phyloP scores from a whole-genome alignment of 352 stramenopile species.

The Pythium aristosporum region DNA sequence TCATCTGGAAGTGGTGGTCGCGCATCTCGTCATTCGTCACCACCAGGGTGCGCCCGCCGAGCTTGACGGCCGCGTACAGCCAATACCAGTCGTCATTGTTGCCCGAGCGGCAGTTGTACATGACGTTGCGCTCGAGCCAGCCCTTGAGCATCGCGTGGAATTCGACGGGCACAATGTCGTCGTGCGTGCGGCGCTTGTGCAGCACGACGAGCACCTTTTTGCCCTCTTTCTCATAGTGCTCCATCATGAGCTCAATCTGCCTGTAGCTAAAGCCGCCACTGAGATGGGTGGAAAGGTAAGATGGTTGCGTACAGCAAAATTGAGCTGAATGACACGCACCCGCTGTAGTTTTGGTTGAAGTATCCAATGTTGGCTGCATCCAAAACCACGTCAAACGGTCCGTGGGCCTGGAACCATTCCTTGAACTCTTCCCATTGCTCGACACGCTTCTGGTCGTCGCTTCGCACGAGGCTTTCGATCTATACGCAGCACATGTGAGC shows the following conservation, averaged over 20 bases:
- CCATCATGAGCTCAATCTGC: slow-evolving; percentile 94
- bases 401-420: slow-evolving; percentile 63
- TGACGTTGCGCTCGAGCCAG: slow-evolving; percentile 70
- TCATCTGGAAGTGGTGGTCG: slow-evolving; percentile 99
- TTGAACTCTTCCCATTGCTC: slow-evolving; percentile 86
- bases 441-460: slow-evolving; percentile 55
- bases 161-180: slow-evolving; percentile 82
- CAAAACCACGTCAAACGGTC: slow-evolving; percentile 92
- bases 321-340: slow-evolving; percentile 35
- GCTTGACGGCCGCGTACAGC: slow-evolving; percentile 94
- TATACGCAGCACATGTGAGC: slow-evolving; percentile 22
- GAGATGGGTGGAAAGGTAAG: neutral
- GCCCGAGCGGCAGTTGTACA: slow-evolving; percentile 92
- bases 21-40: slow-evolving; percentile 99
- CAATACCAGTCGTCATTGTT: slow-evolving; percentile 99
- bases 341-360: slow-evolving; percentile 96
- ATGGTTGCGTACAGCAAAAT: neutral
- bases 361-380: slow-evolving; percentile 99
- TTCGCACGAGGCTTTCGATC: slow-evolving; percentile 79
- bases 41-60: slow-evolving; percentile 78
- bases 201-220: slow-evolving; percentile 94
- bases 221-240: slow-evolving; percentile 84
- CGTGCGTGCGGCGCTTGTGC: slow-evolving; percentile 93
- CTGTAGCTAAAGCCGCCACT: slow-evolving; percentile 93
- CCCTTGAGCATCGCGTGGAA: slow-evolving; percentile 65